Evolutionary conservation across 306 rosid species (phyloP).

Genomic region (Rosa persica): DNA sequence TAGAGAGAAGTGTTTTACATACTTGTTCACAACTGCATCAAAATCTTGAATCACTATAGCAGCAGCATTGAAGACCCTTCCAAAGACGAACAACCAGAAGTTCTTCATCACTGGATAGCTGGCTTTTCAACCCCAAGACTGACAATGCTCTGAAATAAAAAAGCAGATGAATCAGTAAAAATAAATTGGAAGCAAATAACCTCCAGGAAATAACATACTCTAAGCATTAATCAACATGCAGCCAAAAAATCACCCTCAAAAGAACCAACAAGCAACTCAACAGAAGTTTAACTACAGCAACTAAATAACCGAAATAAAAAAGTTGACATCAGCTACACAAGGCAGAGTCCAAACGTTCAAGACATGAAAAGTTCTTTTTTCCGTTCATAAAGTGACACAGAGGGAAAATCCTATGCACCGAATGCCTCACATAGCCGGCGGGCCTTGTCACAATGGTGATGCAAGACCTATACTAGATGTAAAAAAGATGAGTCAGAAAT

Average conservation of each 20-base stretch:
- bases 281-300: slow-evolving; percentile 21
- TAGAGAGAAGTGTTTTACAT: slow-evolving; percentile 29
- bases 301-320: slow-evolving; percentile 23
- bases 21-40: slow-evolving; percentile 87
- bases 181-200: too few relatives aligned
- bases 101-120: too few relatives aligned
- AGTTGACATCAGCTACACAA: slow-evolving; percentile 28
- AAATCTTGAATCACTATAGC: slow-evolving; percentile 94
- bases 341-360: slow-evolving; percentile 41
- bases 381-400: slow-evolving; percentile 32
- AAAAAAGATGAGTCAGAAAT: slow-evolving; percentile 50
- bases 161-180: too few relatives aligned
- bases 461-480: slow-evolving; percentile 72
- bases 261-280: background rate
- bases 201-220: too few relatives aligned
- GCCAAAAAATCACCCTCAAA: background rate
- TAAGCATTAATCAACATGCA: background rate
- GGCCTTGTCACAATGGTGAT: slow-evolving; percentile 77
- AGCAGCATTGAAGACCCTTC: slow-evolving; percentile 83
- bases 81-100: slow-evolving; percentile 89
- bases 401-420: slow-evolving; percentile 35
- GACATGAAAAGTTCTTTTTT: slow-evolving; percentile 28
- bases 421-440: slow-evolving; percentile 52
- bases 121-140: too few relatives aligned
- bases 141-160: too few relatives aligned